phyloP scores from a whole-genome alignment of 1,284 basidiomycete species.

The Pseudomicrostroma phylloplanum region DNA sequence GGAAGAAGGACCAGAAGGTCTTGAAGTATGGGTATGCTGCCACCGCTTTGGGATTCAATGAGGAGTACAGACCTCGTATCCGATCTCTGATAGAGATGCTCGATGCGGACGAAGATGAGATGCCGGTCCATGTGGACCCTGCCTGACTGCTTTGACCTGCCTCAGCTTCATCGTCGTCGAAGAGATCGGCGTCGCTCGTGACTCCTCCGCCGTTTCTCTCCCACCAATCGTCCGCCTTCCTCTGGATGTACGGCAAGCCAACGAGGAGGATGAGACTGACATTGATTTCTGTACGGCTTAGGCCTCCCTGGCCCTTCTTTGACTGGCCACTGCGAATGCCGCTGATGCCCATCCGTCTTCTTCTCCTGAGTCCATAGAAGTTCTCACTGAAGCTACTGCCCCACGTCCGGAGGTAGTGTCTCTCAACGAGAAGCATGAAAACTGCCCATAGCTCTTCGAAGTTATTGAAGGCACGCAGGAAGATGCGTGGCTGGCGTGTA shows the following conservation, averaged over 20 bases:
- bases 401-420: conserved; percentile 77
- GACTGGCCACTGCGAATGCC: conserved; percentile 12
- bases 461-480: conserved; percentile 80
- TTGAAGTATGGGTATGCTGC: conserved; percentile 74
- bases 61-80: background rate
- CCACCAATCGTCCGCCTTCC: conserved; percentile 82
- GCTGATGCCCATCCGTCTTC: conserved; percentile 60
- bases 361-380: conserved; percentile 80
- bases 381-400: conserved; percentile 85
- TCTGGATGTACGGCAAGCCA: conserved; percentile 78
- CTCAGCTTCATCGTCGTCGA: conserved; percentile 46
- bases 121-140: background rate
- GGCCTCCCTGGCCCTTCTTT: conserved; percentile 13
- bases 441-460: conserved; percentile 93
- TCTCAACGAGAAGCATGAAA: conserved; percentile 81
- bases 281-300: conserved; percentile 25
- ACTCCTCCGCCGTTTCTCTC: conserved; percentile 80
- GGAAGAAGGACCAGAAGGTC: conserved; percentile 68
- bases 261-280: conserved; percentile 57
- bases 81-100: background rate
- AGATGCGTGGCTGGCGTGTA: conserved; percentile 86
- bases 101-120: background rate
- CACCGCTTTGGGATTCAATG: conserved; percentile 57
- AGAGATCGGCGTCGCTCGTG: conserved; percentile 53
- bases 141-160: background rate